Evolutionary conservation across 2,329 filamentous ascomycete species (phyloP), one percentile per base, ranked within the genome.

Genomic region (Fusarium sp.): DNA sequence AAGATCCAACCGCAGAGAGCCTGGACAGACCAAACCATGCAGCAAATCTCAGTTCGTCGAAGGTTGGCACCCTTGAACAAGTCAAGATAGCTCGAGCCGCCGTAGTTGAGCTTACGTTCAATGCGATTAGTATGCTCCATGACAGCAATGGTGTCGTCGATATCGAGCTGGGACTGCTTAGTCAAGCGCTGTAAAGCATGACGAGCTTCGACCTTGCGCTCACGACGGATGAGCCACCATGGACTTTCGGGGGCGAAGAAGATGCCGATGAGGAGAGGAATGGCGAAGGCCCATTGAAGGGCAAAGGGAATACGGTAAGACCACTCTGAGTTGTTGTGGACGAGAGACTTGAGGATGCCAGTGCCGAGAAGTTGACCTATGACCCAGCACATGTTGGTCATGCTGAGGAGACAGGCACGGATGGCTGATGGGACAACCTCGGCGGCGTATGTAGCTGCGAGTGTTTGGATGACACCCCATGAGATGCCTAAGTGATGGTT

Each of bases 61-160:
- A 73, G 73, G 47, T 79, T 78, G 1, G 73, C 71, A 6, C 78
- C 73, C 14, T 64, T 68, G 50, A 76, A 76, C 9, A 70, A 47
- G 24, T 76, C 73, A 18, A 45, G 6, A 8, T 76, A 76, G 8
- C 54, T 68, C 3, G 75, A 78, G 9, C 80, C 80, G 2, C 84
- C 84, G 0, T 75, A 72, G 9, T 78, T 80, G 55, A 81, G 74
- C 47, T 82, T 77, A 58, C 82, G 80, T 70, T 87, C 85, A 6
- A 85, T 75, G 56, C 82, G 79, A 65, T 84, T 80, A 7, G 84
- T 85, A 45, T 84, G 80, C 20, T 82, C 78, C 78, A 85, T 83
- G 52, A 82, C 75, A 45, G 81, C 78, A 22, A 84, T 72, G 34
- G 87, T 85, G 58, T 87, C 82, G 52, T 88, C 86, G 1, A 80